A percentile compares a stretch with the other conserved stretches of the same genome.
Conservation (phyloP, 306 rosid genomes). For the Calophaca sinica region DNA sequence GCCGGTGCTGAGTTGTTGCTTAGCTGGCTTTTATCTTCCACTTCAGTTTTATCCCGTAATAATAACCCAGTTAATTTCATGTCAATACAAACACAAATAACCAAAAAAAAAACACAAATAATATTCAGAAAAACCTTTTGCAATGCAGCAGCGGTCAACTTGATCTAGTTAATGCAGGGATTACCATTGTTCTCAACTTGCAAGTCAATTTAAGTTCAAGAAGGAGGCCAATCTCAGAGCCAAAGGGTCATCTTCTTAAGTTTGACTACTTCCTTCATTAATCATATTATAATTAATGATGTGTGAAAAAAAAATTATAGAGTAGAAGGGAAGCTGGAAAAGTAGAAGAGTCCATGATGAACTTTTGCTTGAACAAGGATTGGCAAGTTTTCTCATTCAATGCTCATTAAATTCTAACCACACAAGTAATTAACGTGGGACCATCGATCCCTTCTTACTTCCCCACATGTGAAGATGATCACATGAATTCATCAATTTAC, state of each 20-base stretch:
- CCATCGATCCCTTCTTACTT: neutral
- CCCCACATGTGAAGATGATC: conserved; percentile 27
- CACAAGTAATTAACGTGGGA: neutral
- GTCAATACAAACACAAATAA: too few relatives aligned
- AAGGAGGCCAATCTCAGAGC: too few relatives aligned
- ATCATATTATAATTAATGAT: too few relatives aligned
- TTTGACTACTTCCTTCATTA: too few relatives aligned
- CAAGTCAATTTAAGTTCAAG: neutral
- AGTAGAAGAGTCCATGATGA: neutral
- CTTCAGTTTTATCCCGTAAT: too few relatives aligned
- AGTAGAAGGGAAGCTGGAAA: neutral
- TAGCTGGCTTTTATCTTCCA: too few relatives aligned
- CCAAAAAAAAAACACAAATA: too few relatives aligned
- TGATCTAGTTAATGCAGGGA: neutral
- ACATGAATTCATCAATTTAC: conserved; percentile 16
- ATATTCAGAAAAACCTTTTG: too few relatives aligned
- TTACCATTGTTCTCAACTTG: neutral
- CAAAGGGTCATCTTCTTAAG: too few relatives aligned
- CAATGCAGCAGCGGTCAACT: too few relatives aligned
- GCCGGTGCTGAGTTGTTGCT: too few relatives aligned
- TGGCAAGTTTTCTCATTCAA: neutral
- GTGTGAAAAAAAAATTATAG: neutral
- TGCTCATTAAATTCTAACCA: neutral
- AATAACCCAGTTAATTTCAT: too few relatives aligned
- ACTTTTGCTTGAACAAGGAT: conserved; percentile 9